Evolutionary conservation across 768 basidiomycete genomes (phyloP).

Genomic region (Coprinopsis sp.): DNA sequence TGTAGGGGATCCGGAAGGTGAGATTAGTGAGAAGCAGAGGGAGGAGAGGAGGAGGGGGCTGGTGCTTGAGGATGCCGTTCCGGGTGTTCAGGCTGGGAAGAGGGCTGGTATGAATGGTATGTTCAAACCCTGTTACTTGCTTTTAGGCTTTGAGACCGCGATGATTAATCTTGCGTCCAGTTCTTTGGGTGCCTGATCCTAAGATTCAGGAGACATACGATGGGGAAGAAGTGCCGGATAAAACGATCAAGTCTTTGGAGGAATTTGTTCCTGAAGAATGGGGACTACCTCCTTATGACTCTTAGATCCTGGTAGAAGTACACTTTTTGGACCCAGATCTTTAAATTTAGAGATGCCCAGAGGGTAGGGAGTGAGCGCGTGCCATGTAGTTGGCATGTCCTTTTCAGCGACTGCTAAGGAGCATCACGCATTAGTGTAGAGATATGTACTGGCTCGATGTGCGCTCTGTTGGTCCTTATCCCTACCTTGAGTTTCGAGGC

Average conservation of each 20-base stretch:
- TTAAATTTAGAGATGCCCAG: too few relatives aligned
- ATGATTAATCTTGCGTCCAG: too few relatives aligned
- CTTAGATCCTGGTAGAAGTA: background rate
- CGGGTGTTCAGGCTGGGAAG: conserved; percentile 76
- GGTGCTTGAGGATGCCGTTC: conserved; percentile 79
- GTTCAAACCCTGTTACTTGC: conserved; percentile 12
- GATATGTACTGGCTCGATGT: too few relatives aligned
- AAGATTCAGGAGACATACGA: conserved; percentile 50
- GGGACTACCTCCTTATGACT: conserved; percentile 69
- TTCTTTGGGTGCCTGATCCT: conserved; percentile 81
- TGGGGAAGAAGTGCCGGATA: conserved; percentile 50
- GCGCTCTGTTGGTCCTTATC: too few relatives aligned
- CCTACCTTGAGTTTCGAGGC: too few relatives aligned
- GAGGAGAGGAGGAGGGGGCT: conserved; percentile 58
- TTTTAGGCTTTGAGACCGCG: too few relatives aligned
- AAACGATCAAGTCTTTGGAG: conserved; percentile 56
- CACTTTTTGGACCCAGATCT: too few relatives aligned
- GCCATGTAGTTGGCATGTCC: too few relatives aligned
- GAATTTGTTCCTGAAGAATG: conserved; percentile 76
- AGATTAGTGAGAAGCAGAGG: conserved; percentile 30
- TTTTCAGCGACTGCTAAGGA: too few relatives aligned
- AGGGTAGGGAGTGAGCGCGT: too few relatives aligned
- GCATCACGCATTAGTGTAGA: too few relatives aligned
- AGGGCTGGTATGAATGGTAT: conserved; percentile 83
- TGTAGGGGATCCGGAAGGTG: conserved; percentile 46